Conservation (phyloP, 768 basidiomycete genomes). For the Solioccasus polychromus region DNA sequence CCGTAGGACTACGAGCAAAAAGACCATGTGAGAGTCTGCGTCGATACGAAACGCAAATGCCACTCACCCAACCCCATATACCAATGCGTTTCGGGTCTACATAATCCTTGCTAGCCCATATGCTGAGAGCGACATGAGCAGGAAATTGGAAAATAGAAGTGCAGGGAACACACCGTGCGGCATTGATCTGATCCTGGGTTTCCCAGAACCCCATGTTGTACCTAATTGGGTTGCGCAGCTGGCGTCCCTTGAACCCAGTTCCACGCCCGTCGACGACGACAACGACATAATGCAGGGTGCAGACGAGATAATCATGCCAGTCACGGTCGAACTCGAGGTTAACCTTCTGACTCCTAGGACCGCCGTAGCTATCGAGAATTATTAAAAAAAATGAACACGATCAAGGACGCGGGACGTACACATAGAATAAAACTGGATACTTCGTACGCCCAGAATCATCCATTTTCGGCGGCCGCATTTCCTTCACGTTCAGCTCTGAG, state of each 20-base stretch:
- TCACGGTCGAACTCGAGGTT: slow-evolving; percentile 63
- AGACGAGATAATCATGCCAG: slow-evolving; percentile 87
- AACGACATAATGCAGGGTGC: slow-evolving; percentile 77
- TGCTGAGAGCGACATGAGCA: slow-evolving; percentile 35
- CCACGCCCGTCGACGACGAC: slow-evolving; percentile 92
- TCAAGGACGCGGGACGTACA: slow-evolving; percentile 41
- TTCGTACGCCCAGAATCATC: slow-evolving; percentile 94
- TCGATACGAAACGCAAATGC: background rate
- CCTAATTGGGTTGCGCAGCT: slow-evolving; percentile 83
- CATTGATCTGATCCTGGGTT: slow-evolving; percentile 84
- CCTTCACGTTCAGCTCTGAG: slow-evolving; percentile 84
- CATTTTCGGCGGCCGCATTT: slow-evolving; percentile 89
- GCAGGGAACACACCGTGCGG: slow-evolving; percentile 61
- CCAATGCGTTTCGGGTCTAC: slow-evolving; percentile 88
- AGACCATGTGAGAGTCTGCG: background rate
- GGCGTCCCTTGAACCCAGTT: slow-evolving; percentile 87
- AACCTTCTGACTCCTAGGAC: slow-evolving; percentile 82
- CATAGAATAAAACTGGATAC: slow-evolving; percentile 90
- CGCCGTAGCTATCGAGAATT: slow-evolving; percentile 67
- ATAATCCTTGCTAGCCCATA: slow-evolving; percentile 85
- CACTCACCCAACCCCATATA: slow-evolving; percentile 96
- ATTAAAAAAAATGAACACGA: slow-evolving; percentile 1
- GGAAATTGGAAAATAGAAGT: slow-evolving; percentile 3
- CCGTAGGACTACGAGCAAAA: slow-evolving; percentile 85
- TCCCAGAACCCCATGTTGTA: slow-evolving; percentile 88